Percentiles rank a stretch among this genome's conserved stretches.
phyloP scores from a whole-genome alignment of 78 protist genomes.

The Abeoforma whisleri region DNA sequence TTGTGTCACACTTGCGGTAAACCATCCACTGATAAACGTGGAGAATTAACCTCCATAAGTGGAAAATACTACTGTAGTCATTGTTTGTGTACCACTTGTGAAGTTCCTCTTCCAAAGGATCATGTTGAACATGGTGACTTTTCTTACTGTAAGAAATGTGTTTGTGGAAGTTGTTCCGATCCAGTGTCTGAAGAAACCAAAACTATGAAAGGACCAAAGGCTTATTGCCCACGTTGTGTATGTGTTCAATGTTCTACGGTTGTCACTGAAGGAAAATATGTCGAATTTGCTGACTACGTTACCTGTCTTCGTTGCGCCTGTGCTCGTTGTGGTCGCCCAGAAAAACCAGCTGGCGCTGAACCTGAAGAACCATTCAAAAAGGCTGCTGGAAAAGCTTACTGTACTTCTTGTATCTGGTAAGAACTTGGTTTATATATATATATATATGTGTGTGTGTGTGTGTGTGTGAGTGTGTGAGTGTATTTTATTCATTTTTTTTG shows the following conservation, averaged over 20 bases:
- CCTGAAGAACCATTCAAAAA: not conserved
- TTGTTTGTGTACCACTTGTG: slow-evolving; percentile 12
- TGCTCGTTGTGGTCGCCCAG: slow-evolving; percentile 26
- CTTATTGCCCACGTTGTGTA: slow-evolving; percentile 32
- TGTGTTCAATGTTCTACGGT: slow-evolving; percentile 13
- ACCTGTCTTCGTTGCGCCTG: slow-evolving; percentile 25
- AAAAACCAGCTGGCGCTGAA: not conserved
- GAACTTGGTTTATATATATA: too few species aligned
- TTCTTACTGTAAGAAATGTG: slow-evolving; percentile 5
- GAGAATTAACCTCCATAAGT: not conserved
- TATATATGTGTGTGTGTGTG: too few species aligned
- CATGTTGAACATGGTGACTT: not conserved
- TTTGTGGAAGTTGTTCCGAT: not conserved
- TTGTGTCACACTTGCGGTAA: slow-evolving; percentile 25
- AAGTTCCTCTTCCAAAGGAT: not conserved
- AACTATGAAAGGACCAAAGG: not conserved
- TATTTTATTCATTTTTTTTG: too few species aligned
- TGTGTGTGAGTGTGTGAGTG: too few species aligned
- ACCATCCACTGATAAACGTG: not conserved
- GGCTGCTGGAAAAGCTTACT: not conserved
- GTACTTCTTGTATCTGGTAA: not conserved
- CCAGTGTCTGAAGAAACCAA: not conserved
- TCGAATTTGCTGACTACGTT: not conserved
- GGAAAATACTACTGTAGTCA: slow-evolving; percentile 5
- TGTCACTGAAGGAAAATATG: not conserved